Evolutionary conservation across 2,329 filamentous ascomycete species (phyloP).

Genomic region (Nigrospora osmanthi): DNA sequence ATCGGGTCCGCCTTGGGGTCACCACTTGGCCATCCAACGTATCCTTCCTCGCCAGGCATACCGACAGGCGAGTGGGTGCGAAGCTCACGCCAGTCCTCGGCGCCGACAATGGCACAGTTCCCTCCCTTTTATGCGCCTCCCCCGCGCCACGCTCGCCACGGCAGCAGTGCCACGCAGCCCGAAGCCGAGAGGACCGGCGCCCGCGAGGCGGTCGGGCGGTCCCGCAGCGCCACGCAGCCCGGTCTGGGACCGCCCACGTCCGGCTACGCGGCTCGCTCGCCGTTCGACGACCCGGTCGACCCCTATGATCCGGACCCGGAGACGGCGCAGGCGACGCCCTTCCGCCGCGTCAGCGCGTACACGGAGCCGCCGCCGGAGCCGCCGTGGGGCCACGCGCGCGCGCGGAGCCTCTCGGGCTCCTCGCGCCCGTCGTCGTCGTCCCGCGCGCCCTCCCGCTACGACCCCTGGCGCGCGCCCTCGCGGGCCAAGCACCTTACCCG

Average conservation of each 20-base stretch:
- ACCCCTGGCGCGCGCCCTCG: neutral
- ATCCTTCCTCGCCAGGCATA: neutral
- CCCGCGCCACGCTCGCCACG: neutral
- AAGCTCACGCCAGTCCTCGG: neutral
- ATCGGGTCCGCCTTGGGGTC: neutral
- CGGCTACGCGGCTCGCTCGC: too few relatives aligned
- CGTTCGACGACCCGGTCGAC: neutral
- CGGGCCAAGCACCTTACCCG: neutral
- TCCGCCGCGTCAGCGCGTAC: too few relatives aligned
- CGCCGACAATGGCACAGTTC: neutral
- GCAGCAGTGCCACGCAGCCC: neutral
- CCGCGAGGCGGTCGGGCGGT: neutral
- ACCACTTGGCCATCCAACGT: neutral
- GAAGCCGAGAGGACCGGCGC: neutral
- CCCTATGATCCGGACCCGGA: neutral
- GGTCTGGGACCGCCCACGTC: too few relatives aligned
- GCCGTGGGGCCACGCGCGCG: neutral
- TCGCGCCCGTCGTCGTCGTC: neutral
- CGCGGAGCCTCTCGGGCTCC: neutral
- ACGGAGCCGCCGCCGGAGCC: too few relatives aligned
- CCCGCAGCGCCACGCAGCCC: too few relatives aligned
- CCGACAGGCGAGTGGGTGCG: neutral
- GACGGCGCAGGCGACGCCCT: neutral
- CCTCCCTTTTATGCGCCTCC: neutral
- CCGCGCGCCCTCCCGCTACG: neutral